Base-by-base conservation (phyloP, 169 alveolate genomes). In the Babesia ovis region DNA sequence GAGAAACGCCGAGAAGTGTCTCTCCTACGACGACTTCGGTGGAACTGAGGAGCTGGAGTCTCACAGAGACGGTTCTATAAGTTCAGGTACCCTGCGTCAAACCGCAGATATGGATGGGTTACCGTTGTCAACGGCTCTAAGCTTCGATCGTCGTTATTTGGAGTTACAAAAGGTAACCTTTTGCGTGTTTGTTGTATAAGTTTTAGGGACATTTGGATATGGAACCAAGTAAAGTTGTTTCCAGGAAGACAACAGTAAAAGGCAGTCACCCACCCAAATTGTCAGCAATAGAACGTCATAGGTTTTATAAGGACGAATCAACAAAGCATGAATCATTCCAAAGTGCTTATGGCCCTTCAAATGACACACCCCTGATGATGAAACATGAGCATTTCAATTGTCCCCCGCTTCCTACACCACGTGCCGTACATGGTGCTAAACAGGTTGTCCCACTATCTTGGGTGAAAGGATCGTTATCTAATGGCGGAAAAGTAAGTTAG, bases 391-490 rank as follows among this genome's bases (percentile, higher is more conserved):
- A 14, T 39, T 9, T 9, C 14, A 39, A 39, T 9, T 8, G 14
- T 9, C 46, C 46, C n/a, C 8, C 8, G 14, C n/a, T 8, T 14
- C 8, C 14, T 9, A 8, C 46, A 39, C 14, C 46, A 8, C 8
- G 14, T 39, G 8, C 14, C 8, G 46, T 14, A 39, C 46, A 39
- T 39, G n/a, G n/a, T 8, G 12, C 3, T 16, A 57, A 32, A 48
- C 67, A 57, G 5, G 50, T 57, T 2, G 67, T 57, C 5, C 67
- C 67, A 1, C 32, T 57, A 39, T 32, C 67, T 16, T 57, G 67
- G 67, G 67, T 57, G 18, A 57, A 35, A 25, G 67, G 67, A 5
- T 16, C 29, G 4, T 12, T 57, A 29, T 34, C 45, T 32, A 57
- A 35, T 20, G 67, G 43, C 1, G 25, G 37, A 16, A 55, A 55